Percentiles rank a stretch among this genome's conserved stretches.
Conservation (phyloP, 768 basidiomycete genomes). For the Coprinopsis strossmayeri region DNA sequence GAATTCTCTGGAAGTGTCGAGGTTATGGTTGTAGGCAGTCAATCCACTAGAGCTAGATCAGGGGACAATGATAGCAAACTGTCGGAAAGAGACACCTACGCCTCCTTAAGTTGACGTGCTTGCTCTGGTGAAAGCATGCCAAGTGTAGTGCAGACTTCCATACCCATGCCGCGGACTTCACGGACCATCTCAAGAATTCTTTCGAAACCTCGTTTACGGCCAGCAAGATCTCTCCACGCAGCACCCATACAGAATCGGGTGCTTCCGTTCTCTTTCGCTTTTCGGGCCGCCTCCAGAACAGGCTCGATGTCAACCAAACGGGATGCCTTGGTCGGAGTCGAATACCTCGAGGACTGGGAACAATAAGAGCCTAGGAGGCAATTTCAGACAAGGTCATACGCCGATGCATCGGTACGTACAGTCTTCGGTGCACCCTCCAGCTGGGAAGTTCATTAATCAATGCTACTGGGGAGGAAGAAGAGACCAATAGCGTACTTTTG, state of each 20-base stretch:
- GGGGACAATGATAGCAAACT: background rate
- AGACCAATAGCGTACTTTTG: constrained; percentile 62
- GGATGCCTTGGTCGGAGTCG: constrained; percentile 84
- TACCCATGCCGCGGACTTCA: constrained; percentile 88
- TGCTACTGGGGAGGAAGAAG: constrained; percentile 11
- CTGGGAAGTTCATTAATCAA: constrained; percentile 30
- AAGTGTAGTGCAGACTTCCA: constrained; percentile 99
- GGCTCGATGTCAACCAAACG: constrained; percentile 85
- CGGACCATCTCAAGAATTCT: constrained; percentile 89
- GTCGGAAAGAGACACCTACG: constrained; percentile 43
- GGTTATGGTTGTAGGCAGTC: constrained; percentile 98
- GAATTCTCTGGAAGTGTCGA: constrained; percentile 95
- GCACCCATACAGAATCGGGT: constrained; percentile 99
- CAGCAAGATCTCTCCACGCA: constrained; percentile 93
- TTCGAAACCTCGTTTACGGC: constrained; percentile 90
- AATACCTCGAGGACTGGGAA: constrained; percentile 93
- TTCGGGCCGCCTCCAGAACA: constrained; percentile 86
- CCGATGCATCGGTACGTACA: constrained; percentile 44
- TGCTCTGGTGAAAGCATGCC: constrained; percentile 96
- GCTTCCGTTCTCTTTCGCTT: constrained; percentile 94
- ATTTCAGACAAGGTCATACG: constrained; percentile 1
- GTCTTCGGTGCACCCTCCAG: constrained; percentile 94
- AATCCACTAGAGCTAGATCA: constrained; percentile 51
- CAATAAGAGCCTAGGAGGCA: constrained; percentile 81
- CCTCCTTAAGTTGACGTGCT: constrained; percentile 86